Base-by-base conservation (phyloP, 2,329 filamentous ascomycete genomes). In the Monosporascus sp. region DNA sequence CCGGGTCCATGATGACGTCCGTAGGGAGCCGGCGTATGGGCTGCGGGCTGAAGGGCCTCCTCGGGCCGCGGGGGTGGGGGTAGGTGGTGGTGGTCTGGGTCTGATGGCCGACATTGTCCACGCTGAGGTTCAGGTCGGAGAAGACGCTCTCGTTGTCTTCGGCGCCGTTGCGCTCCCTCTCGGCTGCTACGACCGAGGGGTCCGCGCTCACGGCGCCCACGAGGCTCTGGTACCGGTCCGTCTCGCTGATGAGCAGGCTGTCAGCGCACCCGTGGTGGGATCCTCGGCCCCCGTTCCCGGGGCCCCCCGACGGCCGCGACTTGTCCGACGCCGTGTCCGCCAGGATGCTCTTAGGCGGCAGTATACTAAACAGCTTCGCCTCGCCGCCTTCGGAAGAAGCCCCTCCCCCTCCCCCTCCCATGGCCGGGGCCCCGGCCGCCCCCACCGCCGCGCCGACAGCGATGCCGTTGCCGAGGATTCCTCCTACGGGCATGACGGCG, bases 301-400 rank as follows among this genome's bases (percentile, higher is more conserved):
- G 53, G 2, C 24, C 50, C 66, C 66, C 58, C 61, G 58, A 62
- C n/a, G 43, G 43, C 24, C 43, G n/a, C 43, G 43, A 26, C 43
- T n/a, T 22, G 53, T 77, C 73, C 6, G 75, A 74, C 2, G 68
- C 70, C 47, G 71, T 60, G 58, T 83, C 80, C 41, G 80, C 78
- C 5, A 86, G 76, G 60, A 86, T 86, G 63, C 81, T 84, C 68
- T 81, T 83, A 14, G 82, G 80, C 40, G 82, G 82, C 48, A 86
- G 68, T 59, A 86, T 85, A 62, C 81, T 84, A 68, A 86, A 87
- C 60, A 87, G 73, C 70, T 82, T 84, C 17, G 70, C 69, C 49
- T 63, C 65, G n/a, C 58, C 62, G 11, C 31, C 11, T 9, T 35
- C 31, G 31, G 31, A 14, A 35, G 31, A 14, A 65, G 63, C 52